These are phyloP conservation scores for Aegle marmelos DNA, from an alignment of 345 rosid genomes.

Conservation along the genomic window DNA sequence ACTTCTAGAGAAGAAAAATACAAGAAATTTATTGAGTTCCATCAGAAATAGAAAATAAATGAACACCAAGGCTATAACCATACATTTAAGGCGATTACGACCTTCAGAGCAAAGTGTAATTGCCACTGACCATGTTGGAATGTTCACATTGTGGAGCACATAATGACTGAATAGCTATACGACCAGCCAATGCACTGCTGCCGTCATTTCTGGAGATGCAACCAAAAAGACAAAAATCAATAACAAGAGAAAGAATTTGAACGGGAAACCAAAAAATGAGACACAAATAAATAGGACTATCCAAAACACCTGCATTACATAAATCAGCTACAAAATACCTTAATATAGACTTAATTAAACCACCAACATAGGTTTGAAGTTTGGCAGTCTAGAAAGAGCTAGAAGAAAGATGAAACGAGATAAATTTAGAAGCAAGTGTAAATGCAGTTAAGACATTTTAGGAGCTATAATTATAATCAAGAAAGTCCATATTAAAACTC, in stretches of 20 bases:
- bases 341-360: not conserved
- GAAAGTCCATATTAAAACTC: not conserved
- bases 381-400: not conserved
- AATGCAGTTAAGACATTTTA: not conserved
- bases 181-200: constrained; percentile 46
- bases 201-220: constrained; percentile 49
- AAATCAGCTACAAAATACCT: not conserved
- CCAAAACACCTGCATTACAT: not conserved
- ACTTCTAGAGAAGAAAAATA: not conserved
- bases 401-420: not conserved
- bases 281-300: not conserved
- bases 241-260: not conserved
- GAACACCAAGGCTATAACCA: not conserved
- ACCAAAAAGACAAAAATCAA: constrained; percentile 11
- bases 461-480: not conserved
- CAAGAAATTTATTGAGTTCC: not conserved
- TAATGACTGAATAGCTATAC: constrained; percentile 84
- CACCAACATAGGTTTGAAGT: not conserved
- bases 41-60: not conserved
- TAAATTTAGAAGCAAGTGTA: not conserved
- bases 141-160: constrained; percentile 82
- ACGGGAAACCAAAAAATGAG: not conserved
- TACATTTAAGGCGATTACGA: constrained; percentile 12
- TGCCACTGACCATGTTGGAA: constrained; percentile 54
- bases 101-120: constrained; percentile 6